Evolutionary conservation across 441 rosid genomes (phyloP).

Genomic region (Biscutella laevigata): DNA sequence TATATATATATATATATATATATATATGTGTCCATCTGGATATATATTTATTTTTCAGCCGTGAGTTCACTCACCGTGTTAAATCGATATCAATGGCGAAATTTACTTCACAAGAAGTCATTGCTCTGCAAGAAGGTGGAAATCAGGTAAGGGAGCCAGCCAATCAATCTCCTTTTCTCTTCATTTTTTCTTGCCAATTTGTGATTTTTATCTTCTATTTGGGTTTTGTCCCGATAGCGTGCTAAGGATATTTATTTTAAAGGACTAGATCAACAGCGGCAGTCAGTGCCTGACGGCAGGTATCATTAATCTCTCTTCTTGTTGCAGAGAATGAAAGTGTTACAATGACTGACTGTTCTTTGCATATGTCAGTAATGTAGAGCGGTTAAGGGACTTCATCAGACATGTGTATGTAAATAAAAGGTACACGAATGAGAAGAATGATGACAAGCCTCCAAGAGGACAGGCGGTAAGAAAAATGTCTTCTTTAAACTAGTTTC

Average conservation of each 20-base stretch:
- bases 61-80: slow-evolving; percentile 93
- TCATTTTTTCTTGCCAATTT: background rate
- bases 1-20: too few species aligned
- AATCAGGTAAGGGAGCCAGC: slow-evolving; percentile 52
- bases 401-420: slow-evolving; percentile 85
- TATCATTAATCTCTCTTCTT: slow-evolving; percentile 15
- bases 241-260: slow-evolving; percentile 78
- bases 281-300: slow-evolving; percentile 82
- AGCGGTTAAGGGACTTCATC: slow-evolving; percentile 73
- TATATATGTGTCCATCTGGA: too few species aligned
- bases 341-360: slow-evolving; percentile 4
- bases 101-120: slow-evolving; percentile 83
- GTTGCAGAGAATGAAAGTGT: background rate
- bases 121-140: slow-evolving; percentile 78
- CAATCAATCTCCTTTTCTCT: background rate
- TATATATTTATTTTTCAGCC: slow-evolving; percentile 34
- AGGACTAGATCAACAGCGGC: slow-evolving; percentile 80
- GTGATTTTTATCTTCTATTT: background rate
- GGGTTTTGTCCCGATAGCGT: slow-evolving; percentile 35
- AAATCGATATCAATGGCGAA: slow-evolving; percentile 94
- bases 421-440: slow-evolving; percentile 66
- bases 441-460: slow-evolving; percentile 71
- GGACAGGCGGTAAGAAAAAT: slow-evolving; percentile 42
- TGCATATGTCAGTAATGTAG: slow-evolving; percentile 64
- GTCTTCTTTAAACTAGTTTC: background rate